Evolutionary conservation across 2,329 filamentous ascomycete genomes (phyloP).

Genomic region (Nothophaeocryptopus gaeumannii): DNA sequence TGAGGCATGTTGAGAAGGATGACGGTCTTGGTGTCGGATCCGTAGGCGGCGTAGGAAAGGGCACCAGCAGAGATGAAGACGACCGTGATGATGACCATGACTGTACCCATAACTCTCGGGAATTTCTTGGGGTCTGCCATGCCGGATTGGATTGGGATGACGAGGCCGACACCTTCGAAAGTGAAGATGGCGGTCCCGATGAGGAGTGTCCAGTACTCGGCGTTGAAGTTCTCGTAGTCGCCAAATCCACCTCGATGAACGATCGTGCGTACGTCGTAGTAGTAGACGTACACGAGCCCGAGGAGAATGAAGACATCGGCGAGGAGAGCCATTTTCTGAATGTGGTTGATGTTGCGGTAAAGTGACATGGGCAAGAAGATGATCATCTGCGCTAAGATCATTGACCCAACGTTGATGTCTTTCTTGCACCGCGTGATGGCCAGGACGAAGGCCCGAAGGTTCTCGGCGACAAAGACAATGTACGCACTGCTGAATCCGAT

Average conservation of each 20-base stretch:
- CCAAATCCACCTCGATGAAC: constrained; percentile 68
- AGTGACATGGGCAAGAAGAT: constrained; percentile 93
- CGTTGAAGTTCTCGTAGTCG: constrained; percentile 88
- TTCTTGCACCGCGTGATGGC: constrained; percentile 86
- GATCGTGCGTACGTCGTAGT: constrained; percentile 87
- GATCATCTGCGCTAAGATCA: constrained; percentile 92
- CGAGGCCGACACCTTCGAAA: constrained; percentile 94
- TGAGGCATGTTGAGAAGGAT: constrained; percentile 95
- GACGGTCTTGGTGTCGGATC: constrained; percentile 91
- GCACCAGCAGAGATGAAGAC: constrained; percentile 90
- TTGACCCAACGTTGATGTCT: constrained; percentile 78
- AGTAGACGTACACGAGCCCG: constrained; percentile 89
- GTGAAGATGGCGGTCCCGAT: constrained; percentile 99
- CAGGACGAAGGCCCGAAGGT: constrained; percentile 88
- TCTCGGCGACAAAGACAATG: constrained; percentile 95
- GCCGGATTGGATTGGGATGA: constrained; percentile 96
- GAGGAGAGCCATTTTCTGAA: constrained; percentile 89
- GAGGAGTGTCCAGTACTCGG: constrained; percentile 90
- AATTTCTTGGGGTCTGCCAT: constrained; percentile 93
- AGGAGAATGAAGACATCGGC: constrained; percentile 93
- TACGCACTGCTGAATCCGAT: constrained; percentile 93
- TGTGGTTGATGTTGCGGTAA: constrained; percentile 93
- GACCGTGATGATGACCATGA: constrained; percentile 93
- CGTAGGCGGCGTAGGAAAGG: constrained; percentile 92
- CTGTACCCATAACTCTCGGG: constrained; percentile 76